Conservation (phyloP, 2,329 filamentous ascomycete species). For the Verticillium zaregamsianum region DNA sequence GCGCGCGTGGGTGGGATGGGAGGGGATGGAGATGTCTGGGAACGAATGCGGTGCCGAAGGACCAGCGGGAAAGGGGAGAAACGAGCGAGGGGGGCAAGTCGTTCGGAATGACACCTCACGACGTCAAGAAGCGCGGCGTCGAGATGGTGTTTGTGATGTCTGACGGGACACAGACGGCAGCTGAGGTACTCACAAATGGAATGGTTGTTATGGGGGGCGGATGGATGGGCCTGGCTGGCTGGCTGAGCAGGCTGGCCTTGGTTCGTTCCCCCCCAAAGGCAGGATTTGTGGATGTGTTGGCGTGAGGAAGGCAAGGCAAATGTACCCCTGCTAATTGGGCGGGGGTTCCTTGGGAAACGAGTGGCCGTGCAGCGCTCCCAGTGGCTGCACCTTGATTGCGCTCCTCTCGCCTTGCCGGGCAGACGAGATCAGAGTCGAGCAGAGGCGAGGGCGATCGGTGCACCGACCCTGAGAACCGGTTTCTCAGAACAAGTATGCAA, state of each 20-base stretch:
- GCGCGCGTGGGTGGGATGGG: slow-evolving; percentile 2
- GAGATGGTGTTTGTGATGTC: background rate
- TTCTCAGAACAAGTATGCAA: background rate
- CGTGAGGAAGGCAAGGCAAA: background rate
- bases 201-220: slow-evolving; percentile 13
- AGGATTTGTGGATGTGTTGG: slow-evolving; percentile 12
- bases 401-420: background rate
- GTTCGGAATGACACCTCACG: background rate
- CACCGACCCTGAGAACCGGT: background rate
- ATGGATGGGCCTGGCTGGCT: background rate
- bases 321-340: slow-evolving; percentile 8
- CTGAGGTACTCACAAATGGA: slow-evolving; percentile 10
- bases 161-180: background rate
- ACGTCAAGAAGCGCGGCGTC: background rate
- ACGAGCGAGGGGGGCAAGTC: background rate
- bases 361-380: background rate
- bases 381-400: background rate
- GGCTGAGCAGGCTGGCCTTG: no score
- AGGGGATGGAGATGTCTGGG: slow-evolving; percentile 3
- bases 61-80: background rate
- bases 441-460: background rate
- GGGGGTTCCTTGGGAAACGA: slow-evolving; percentile 15
- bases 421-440: background rate
- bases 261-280: slow-evolving; percentile 2
- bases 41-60: background rate